Base-by-base conservation (phyloP, 768 basidiomycete species). In the Gloeophyllum trabeum region DNA sequence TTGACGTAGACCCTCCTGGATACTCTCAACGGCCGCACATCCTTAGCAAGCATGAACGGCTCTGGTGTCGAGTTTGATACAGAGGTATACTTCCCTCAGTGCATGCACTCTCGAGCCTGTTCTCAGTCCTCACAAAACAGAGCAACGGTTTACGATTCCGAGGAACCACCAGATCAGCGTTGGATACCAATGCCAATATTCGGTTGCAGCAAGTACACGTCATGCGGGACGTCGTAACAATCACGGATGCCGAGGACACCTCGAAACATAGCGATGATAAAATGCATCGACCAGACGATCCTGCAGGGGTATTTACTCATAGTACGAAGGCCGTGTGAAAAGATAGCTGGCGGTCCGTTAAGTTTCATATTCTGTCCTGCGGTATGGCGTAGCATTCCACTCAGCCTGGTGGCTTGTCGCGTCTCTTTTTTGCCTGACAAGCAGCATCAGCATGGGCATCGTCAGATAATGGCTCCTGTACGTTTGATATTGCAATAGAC, bases 1-100 rank as follows among this genome's bases (percentile, higher is more conserved):
- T 10, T 10, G 10, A 10, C 10, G 7, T 19, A 69, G 68, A 69
- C 69, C 5, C 52, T 70, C 18, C 51, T 69, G 35, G 69, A 70
- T 44, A 70, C 68, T 1, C 59, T 69, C 24, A 61, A 67, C 48
- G 56, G 64, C 24, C 65, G 68, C 20, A 54, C 53, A 21, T 53
- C 60, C 12, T 51, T 69, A 3, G 61, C 64, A 45, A 50, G 52
- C 25, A 34, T 51, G 35, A 38, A 50, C 23, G 24, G 35, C 7
- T 49, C 47, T 4, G 43, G 47, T 2, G 41, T 50, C 23, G 46
- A 50, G 22, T 21, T 50, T 2, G 46, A 48, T 23, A 41, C 35
- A 3, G 42, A 35, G 4, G 49, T 50, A 45, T 14, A 42, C 21
- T 20, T 26, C 28, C 16, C 10, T 10, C 28, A 32, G 10, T 16